Evolutionary conservation across 2,329 filamentous ascomycete species (phyloP).

Genomic region (Teratosphaeria zuluensis): DNA sequence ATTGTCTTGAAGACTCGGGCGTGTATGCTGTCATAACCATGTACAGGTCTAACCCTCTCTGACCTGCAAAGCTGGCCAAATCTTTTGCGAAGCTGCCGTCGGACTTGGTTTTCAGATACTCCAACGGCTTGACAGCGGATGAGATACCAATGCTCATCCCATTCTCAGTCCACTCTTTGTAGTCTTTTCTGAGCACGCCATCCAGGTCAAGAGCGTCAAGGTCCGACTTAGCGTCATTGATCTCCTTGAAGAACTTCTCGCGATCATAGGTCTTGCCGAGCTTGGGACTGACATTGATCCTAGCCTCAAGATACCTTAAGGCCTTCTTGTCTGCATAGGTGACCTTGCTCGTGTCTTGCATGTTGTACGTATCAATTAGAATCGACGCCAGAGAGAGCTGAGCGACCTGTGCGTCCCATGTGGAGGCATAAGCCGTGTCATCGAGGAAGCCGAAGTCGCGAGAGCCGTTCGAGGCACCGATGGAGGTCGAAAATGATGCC

Average conservation of each 20-base stretch:
- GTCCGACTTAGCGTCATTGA: conserved; percentile 58
- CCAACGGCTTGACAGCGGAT: conserved; percentile 53
- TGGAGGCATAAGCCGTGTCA: conserved; percentile 27
- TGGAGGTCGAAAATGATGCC: conserved; percentile 33
- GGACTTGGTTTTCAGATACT: conserved; percentile 49
- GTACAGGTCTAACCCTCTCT: conserved; percentile 52
- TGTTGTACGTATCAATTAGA: conserved; percentile 61
- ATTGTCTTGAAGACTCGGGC: conserved; percentile 38
- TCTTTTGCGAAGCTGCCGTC: conserved; percentile 41
- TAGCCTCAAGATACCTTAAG: conserved; percentile 49
- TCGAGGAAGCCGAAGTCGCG: conserved; percentile 29
- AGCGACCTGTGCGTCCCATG: conserved; percentile 51
- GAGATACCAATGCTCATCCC: conserved; percentile 55
- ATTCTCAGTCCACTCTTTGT: conserved; percentile 64
- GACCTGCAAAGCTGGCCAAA: conserved; percentile 45
- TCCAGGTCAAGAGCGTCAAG: conserved; percentile 50
- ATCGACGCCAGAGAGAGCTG: conserved; percentile 60
- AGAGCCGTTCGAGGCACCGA: conserved; percentile 30
- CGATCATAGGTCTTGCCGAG: conserved; percentile 41
- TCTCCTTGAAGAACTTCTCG: conserved; percentile 47
- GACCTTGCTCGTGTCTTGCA: conserved; percentile 52
- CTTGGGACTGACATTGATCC: conserved; percentile 32
- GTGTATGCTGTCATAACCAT: conserved; percentile 61
- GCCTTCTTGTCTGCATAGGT: conserved; percentile 52
- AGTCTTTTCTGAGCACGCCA: conserved; percentile 71